Conservation (phyloP, 1,284 basidiomycete genomes). For the Coniophora puteana region DNA sequence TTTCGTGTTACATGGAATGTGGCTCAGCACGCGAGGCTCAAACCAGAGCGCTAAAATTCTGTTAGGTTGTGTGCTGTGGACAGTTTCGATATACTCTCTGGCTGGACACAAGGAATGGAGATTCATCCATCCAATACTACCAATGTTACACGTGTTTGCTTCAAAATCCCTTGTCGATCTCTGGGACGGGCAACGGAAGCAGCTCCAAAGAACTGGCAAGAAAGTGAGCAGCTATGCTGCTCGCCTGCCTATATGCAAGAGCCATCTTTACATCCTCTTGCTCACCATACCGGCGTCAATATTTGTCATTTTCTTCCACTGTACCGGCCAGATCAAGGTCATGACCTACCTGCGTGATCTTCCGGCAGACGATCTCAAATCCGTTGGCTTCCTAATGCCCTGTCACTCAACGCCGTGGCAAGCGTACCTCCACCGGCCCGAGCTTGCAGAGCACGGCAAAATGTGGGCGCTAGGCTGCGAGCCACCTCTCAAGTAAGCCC, state of each 20-base stretch:
- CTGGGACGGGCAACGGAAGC: slow-evolving; percentile 12
- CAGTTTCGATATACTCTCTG: slow-evolving; percentile 71
- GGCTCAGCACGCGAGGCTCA: slow-evolving; percentile 30
- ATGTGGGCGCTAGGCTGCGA: slow-evolving; percentile 91
- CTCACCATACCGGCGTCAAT: slow-evolving; percentile 55
- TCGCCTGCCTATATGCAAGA: slow-evolving; percentile 29
- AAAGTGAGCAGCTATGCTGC: slow-evolving; percentile 7
- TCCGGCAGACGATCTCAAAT: slow-evolving; percentile 45
- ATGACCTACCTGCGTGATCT: slow-evolving; percentile 59
- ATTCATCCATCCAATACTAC: slow-evolving; percentile 91
- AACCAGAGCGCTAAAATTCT: slow-evolving; percentile 38
- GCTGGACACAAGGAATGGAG: slow-evolving; percentile 95
- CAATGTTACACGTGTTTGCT: slow-evolving; percentile 81
- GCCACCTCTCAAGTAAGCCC: slow-evolving; percentile 74
- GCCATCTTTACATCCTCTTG: slow-evolving; percentile 43
- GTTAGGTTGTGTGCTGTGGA: slow-evolving; percentile 57
- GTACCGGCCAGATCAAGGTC: slow-evolving; percentile 74
- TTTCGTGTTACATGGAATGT: slow-evolving; percentile 63
- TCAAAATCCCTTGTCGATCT: slow-evolving; percentile 65
- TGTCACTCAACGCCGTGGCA: slow-evolving; percentile 98
- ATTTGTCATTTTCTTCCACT: slow-evolving; percentile 74
- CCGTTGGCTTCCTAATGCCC: slow-evolving; percentile 88
- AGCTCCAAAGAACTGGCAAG: slow-evolving; percentile 8
- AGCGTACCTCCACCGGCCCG: slow-evolving; percentile 77
- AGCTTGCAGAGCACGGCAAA: slow-evolving; percentile 45